Base-by-base conservation (phyloP, 2,329 filamentous ascomycete genomes). In the Pseudogymnoascus sp. region DNA sequence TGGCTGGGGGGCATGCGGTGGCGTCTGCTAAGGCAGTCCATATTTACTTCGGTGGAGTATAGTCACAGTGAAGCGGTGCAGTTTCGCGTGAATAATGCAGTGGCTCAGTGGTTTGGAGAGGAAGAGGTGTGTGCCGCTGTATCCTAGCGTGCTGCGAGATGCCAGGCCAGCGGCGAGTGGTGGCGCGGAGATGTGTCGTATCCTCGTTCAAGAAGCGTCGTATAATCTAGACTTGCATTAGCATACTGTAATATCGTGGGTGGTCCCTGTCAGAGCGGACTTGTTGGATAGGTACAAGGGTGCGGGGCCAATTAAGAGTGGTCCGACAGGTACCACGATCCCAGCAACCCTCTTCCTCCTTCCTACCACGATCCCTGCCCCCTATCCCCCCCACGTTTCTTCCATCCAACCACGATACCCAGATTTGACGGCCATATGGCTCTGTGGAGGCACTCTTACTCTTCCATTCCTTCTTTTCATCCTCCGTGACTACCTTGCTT, bases 231-330 rank as follows among this genome's bases (percentile, higher is more conserved):
- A 54, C 47, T 54, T 32, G 47, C 47, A 54, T 54, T 54, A 54
- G 47, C 47, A 54, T 32, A 54, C 9, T 54, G 47, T 54, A 54
- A 54, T 54, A 54, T 54, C 28, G 47, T 54, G n/a, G 47, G 47
- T 54, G 14, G 47, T 54, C 47, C 47, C 25, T 32, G 25, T 32
- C 47, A 54, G n/a, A 5, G 47, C 47, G 28, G 47, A 54, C 28
- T 18, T 5, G 47, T 32, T 12, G 11, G 47, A 54, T 25, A 54
- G 47, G 28, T 30, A 54, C 47, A 54, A 54, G 47, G 47, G 28
- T 54, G 47, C 9, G 47, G 47, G 47, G 47, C 47, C 28, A 54
- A 32, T 32, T 54, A 32, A 54, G 47, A 54, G 47, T 54, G 47
- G 47, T 54, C 32, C 25, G 47, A 32, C 28, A 54, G 47, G 47